A percentile compares a stretch with the other conserved stretches of the same genome.
Evolutionary conservation across 2,329 filamentous ascomycete genomes (phyloP).

Genomic region (Colletotrichum acutatum): DNA sequence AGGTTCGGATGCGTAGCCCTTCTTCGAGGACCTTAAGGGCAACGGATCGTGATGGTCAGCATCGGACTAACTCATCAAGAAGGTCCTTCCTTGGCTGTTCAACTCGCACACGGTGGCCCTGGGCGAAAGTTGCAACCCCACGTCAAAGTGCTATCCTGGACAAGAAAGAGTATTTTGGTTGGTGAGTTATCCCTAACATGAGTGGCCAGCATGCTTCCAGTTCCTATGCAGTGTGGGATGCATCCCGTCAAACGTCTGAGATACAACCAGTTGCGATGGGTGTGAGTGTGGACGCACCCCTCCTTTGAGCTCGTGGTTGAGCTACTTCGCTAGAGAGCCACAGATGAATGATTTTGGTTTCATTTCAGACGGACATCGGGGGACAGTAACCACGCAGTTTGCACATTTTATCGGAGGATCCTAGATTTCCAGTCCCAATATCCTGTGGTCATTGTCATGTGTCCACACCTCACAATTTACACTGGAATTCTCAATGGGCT

Average conservation of each 20-base stretch:
- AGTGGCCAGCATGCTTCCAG: conserved; percentile 9
- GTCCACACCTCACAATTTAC: neutral
- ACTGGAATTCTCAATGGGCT: neutral
- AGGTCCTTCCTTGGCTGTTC: neutral
- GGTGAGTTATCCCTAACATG: neutral
- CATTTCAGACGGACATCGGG: neutral
- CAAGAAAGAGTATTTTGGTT: neutral
- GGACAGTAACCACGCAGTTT: neutral
- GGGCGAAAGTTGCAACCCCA: conserved; percentile 6
- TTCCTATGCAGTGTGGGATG: conserved; percentile 23
- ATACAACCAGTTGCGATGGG: neutral
- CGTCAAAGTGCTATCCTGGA: neutral
- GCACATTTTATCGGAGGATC: neutral
- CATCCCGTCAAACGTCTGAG: conserved; percentile 16
- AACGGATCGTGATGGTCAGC: too few relatives aligned
- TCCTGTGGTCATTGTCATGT: neutral
- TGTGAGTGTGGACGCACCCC: conserved; percentile 15
- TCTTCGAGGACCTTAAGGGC: neutral
- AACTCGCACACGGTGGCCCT: neutral
- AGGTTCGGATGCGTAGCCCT: neutral
- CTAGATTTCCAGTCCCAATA: neutral
- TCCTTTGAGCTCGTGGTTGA: conserved; percentile 1
- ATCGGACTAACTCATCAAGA: neutral
- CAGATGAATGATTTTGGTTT: neutral
- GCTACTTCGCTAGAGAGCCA: conserved; percentile 25